Evolutionary conservation across 176 grass and related monocot species (phyloP), one percentile per base, ranked within the genome.

Genomic region (Dendrocalamus sinicus): DNA sequence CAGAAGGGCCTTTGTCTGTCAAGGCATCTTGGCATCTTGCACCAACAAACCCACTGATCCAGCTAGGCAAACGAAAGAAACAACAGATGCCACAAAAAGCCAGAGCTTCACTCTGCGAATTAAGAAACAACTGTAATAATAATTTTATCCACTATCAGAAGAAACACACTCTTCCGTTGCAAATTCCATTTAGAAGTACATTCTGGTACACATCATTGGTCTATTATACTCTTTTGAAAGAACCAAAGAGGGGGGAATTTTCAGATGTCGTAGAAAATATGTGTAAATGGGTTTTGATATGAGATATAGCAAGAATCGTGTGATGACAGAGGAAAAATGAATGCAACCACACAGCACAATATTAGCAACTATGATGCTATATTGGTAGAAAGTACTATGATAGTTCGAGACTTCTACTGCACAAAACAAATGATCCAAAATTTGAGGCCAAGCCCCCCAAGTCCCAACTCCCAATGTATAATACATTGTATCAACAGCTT

Each of bases 81-180:
- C 93, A 13, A 96, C 96, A n/a, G 92, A 99, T 4, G 93, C 88
- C 43, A 98, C 86, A 53, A 99, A 99, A 76, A 99, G 93, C 94
- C 94, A 99, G 30, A 99, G 96, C 87, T 99, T 99, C 85, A 91
- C 43, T 60, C 96, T 99, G 83, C 39, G 58, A 85, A 53, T 80
- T 32, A 81, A 91, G 5, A 75, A 77, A 30, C 7, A 12, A 62
- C 14, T 54, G 67, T 88, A 47, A 85, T 9, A 82, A 68, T 10
- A 30, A 20, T 61, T 24, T 9, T 44, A 7, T n/a, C 12, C 16
- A 78, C 24, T 48, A 62, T 58, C 26, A 48, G 43, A 47, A 71
- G 67, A 58, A 69, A 70, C 70, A 58, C 3, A 7, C 12, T 24
- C 30, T 12, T 41, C 14, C 10, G 8, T 8, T 40, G 5, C 41